A percentile compares a stretch with the other conserved stretches of the same genome.
Evolutionary conservation across 2,329 filamentous ascomycete species (phyloP).

Genomic region (Apiospora hydei): DNA sequence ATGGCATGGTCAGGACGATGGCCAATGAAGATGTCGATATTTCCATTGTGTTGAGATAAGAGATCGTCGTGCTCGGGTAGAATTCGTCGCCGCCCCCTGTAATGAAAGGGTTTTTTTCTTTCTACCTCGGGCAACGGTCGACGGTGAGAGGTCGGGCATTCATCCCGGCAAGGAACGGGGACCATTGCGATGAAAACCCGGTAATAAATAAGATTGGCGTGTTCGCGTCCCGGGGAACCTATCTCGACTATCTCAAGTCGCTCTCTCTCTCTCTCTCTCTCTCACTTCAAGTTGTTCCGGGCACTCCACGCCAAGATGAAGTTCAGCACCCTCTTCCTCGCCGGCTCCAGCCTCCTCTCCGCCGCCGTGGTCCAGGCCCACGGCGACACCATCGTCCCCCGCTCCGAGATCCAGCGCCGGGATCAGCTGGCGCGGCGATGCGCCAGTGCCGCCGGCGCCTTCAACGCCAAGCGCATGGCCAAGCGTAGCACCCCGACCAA

Average conservation of each 20-base stretch:
- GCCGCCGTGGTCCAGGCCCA: not conserved
- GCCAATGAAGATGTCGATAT: not conserved
- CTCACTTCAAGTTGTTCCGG: too few relatives aligned
- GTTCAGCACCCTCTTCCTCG: not conserved
- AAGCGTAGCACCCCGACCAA: not conserved
- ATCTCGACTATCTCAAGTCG: not conserved
- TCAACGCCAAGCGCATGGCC: not conserved
- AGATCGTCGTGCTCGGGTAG: not conserved
- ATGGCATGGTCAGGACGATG: not conserved
- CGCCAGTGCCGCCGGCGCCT: slow-evolving; percentile 2
- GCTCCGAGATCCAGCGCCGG: not conserved
- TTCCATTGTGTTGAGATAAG: not conserved
- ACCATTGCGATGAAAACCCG: not conserved
- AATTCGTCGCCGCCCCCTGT: too few relatives aligned
- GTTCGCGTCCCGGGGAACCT: not conserved
- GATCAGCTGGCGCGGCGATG: not conserved
- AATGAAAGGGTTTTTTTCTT: not conserved
- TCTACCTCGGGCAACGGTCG: not conserved
- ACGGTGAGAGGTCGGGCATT: too few relatives aligned
- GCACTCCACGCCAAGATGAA: not conserved
- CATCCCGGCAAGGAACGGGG: not conserved
- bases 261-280: not conserved
- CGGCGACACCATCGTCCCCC: not conserved
- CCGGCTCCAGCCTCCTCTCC: slow-evolving; percentile 1
- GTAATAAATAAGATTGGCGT: not conserved